phyloP scores from a whole-genome alignment of 208 protist genomes.

The Naegleria fowleri region DNA sequence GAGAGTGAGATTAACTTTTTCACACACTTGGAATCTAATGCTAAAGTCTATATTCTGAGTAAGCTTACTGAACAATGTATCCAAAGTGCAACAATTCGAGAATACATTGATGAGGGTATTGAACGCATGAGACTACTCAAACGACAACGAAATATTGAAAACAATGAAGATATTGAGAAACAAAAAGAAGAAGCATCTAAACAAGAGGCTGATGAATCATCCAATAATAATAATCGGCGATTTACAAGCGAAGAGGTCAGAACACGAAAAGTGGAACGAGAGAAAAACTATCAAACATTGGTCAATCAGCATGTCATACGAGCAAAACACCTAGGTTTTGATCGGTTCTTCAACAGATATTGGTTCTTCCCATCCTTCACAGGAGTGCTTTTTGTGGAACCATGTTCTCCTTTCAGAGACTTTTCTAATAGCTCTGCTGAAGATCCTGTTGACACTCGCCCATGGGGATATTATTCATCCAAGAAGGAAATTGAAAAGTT shows the following conservation, averaged over 20 bases:
- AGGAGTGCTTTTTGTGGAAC: background rate
- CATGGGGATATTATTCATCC: background rate
- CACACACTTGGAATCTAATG: background rate
- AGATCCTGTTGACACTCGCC: background rate
- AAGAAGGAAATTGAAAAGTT: background rate
- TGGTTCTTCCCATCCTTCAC: background rate
- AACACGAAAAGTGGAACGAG: background rate
- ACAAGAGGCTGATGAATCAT: background rate
- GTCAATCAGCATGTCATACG: background rate
- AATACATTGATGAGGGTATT: background rate
- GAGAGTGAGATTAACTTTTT: background rate
- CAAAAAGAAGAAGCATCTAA: background rate
- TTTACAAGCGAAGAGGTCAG: background rate
- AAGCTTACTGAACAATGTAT: background rate
- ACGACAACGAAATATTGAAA: background rate
- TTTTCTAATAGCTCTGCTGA: background rate
- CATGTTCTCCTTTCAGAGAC: background rate
- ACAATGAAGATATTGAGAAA: background rate
- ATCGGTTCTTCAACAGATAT: background rate
- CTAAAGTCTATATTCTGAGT: background rate
- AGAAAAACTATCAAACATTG: background rate
- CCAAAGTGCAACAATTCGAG: background rate
- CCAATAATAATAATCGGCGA: background rate
- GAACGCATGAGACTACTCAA: background rate
- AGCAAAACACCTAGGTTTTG: background rate